Evolutionary conservation across 1,284 basidiomycete genomes (phyloP).

Genomic region (Trametes sp.): DNA sequence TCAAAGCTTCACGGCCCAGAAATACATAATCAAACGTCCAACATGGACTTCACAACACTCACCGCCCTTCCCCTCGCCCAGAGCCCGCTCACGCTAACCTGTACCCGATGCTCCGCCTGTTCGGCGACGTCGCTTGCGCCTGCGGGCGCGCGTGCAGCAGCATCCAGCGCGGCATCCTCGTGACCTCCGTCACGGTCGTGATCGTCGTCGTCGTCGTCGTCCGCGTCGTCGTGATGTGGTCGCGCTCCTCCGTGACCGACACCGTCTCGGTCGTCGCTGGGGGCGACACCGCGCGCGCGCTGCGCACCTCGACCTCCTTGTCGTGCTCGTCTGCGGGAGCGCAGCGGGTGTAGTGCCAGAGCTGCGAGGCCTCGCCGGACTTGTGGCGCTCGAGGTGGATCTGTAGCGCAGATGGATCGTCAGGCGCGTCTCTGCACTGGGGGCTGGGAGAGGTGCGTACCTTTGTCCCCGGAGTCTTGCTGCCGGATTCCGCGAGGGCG

Average conservation of each 20-base stretch:
- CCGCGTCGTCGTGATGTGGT: slow-evolving; percentile 35
- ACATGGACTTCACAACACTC: background rate
- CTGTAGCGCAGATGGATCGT: slow-evolving; percentile 11
- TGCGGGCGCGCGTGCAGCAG: slow-evolving; percentile 19
- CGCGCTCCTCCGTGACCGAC: slow-evolving; percentile 34
- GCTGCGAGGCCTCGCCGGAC: slow-evolving; percentile 32
- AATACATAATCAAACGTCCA: background rate
- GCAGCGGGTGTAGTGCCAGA: slow-evolving; percentile 37
- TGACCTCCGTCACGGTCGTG: slow-evolving; percentile 39
- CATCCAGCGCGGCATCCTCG: slow-evolving; percentile 31
- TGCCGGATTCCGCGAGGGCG: slow-evolving; percentile 36
- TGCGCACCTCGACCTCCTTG: slow-evolving; percentile 25
- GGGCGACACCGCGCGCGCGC: slow-evolving; percentile 26
- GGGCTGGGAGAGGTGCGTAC: slow-evolving; percentile 15
- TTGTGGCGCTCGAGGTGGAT: slow-evolving; percentile 32
- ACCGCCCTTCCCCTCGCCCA: background rate
- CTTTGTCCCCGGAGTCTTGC: slow-evolving; percentile 33
- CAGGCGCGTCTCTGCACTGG: background rate
- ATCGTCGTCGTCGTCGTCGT: slow-evolving; percentile 39
- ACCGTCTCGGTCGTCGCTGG: slow-evolving; percentile 37
- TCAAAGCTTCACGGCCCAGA: background rate
- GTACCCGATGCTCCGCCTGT: slow-evolving; percentile 30
- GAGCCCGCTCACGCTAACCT: slow-evolving; percentile 15
- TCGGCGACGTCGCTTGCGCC: slow-evolving; percentile 8
- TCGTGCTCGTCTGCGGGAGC: slow-evolving; percentile 23